These are phyloP conservation scores for Starmerella floris DNA, from an alignment of 805 yeast species.

Conservation along the genomic window DNA sequence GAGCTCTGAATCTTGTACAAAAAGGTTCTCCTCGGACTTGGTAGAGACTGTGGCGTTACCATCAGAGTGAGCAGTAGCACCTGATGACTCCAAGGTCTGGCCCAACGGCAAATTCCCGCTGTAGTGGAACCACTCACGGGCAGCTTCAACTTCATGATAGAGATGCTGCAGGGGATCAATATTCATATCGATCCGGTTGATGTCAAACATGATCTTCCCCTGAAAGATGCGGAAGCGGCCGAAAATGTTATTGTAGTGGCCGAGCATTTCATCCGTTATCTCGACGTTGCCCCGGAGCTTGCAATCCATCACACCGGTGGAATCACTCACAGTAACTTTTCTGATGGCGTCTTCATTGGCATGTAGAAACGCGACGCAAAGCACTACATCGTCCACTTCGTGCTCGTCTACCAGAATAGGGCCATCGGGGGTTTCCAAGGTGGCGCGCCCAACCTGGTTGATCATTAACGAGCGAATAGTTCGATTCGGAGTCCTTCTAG, in stretches of 20 bases:
- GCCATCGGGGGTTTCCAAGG: constrained; percentile 41
- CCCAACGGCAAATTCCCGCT: constrained; percentile 18
- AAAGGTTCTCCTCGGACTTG: constrained; percentile 3
- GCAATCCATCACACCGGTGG: constrained; percentile 38
- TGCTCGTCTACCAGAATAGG: constrained; percentile 41
- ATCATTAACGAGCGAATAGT: constrained; percentile 44
- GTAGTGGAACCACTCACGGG: constrained; percentile 33
- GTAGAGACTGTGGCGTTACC: not conserved
- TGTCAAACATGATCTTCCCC: constrained; percentile 39
- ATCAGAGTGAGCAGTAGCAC: not conserved
- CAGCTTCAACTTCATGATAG: constrained; percentile 49
- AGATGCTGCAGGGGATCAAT: constrained; percentile 36
- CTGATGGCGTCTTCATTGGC: constrained; percentile 24
- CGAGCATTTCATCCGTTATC: not conserved
- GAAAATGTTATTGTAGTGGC: constrained; percentile 27
- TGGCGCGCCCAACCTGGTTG: constrained; percentile 44
- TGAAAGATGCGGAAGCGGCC: constrained; percentile 38
- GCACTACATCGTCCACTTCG: constrained; percentile 39
- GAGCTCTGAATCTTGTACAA: constrained; percentile 4
- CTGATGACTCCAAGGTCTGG: not conserved
- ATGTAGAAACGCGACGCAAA: constrained; percentile 46
- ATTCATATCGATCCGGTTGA: constrained; percentile 34
- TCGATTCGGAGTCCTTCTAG: not conserved
- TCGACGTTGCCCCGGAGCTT: not conserved
- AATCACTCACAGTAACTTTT: constrained; percentile 46